Percentiles rank a stretch among this genome's conserved stretches.
These are phyloP conservation scores for Wallacemonas sp. DNA, from an alignment of 208 protist species.

Conservation along the genomic window DNA sequence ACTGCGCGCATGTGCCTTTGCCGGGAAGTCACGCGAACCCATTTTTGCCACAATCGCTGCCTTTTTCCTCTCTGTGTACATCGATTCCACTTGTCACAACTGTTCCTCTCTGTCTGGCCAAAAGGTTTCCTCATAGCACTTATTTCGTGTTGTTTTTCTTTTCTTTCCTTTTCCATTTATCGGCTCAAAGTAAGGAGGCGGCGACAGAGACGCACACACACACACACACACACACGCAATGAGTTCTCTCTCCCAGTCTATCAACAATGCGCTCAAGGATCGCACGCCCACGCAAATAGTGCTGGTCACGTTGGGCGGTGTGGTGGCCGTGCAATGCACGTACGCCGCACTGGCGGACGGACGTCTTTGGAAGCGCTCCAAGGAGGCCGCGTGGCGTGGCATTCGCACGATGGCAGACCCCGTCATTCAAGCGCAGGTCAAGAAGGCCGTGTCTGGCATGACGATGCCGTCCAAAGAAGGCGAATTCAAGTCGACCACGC, in stretches of 20 bases:
- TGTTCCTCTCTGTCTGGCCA: constrained; percentile 15
- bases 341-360: constrained; percentile 48
- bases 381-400: constrained; percentile 49
- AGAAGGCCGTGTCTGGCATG: constrained; percentile 27
- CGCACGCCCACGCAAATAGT: constrained; percentile 56
- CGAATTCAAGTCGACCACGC: constrained; percentile 63
- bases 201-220: not conserved
- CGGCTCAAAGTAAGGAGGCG: not conserved
- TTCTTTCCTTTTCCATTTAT: constrained; percentile 10
- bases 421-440: constrained; percentile 53
- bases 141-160: constrained; percentile 16
- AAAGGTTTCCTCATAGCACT: constrained; percentile 17
- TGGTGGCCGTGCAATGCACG: constrained; percentile 31
- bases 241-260: constrained; percentile 43
- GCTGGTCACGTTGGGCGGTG: constrained; percentile 39
- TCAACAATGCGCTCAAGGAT: constrained; percentile 57
- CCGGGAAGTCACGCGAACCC: no score
- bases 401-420: constrained; percentile 52
- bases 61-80: constrained; percentile 5
- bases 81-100: not conserved
- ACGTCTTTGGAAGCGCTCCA: constrained; percentile 44
- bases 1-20: no score
- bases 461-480: constrained; percentile 68
- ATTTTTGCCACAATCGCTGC: not conserved
- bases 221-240: constrained; percentile 7